These are phyloP conservation scores for Lablab purpureus DNA, from an alignment of 306 rosid genomes.

Conservation along the genomic window DNA sequence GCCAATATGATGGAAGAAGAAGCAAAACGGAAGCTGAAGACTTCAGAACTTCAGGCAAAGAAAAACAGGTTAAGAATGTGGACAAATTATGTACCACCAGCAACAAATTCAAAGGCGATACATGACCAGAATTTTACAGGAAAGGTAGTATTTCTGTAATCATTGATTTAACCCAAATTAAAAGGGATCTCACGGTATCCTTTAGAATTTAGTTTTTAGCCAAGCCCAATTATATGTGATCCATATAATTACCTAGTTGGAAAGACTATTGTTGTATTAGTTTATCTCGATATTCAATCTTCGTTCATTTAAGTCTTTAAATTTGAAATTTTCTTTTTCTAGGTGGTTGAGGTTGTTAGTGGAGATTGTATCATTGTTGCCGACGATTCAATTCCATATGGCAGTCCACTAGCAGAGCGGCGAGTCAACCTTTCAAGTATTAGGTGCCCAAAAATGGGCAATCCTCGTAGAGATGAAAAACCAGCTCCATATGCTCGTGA, in stretches of 20 bases:
- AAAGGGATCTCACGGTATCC: constrained; percentile 3
- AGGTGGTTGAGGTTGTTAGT: constrained; percentile 93
- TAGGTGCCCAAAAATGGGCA: constrained; percentile 89
- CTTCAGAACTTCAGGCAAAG: constrained; percentile 81
- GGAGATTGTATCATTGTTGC: constrained; percentile 87
- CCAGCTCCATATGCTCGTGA: constrained; percentile 94
- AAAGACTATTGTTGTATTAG: not conserved
- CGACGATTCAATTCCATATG: constrained; percentile 76
- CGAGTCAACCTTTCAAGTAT: constrained; percentile 88
- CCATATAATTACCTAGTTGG: not conserved
- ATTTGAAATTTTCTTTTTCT: constrained; percentile 36
- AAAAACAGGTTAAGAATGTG: constrained; percentile 72
- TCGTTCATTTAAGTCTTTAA: not conserved
- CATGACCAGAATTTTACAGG: constrained; percentile 86
- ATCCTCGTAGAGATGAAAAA: constrained; percentile 87
- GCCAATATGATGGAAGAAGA: constrained; percentile 92
- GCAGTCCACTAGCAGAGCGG: constrained; percentile 82
- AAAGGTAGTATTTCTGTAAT: constrained; percentile 60
- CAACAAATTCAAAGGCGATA: constrained; percentile 83
- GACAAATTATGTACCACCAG: constrained; percentile 83
- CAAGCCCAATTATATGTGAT: not conserved
- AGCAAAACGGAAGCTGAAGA: constrained; percentile 70
- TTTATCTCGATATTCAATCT: constrained; percentile 10
- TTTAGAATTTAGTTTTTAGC: not conserved
- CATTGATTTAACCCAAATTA: constrained; percentile 21